Base-by-base conservation (phyloP, 108 stramenopile genomes). In the Skeletonema tropicum region DNA sequence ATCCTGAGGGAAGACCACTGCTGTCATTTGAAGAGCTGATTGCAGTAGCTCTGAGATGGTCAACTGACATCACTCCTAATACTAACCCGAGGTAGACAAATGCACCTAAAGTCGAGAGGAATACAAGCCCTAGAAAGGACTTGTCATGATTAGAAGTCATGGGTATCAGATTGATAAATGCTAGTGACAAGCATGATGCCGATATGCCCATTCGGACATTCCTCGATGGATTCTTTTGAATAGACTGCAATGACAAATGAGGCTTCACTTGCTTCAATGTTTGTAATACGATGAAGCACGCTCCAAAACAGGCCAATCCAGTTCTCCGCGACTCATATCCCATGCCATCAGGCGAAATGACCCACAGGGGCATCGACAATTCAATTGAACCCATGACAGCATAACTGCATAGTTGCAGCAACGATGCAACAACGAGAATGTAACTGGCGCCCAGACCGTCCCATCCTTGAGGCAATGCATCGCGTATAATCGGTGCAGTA, bases 141-240 rank as follows among this genome's bases (percentile, higher is more conserved):
- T 66, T 30, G 32, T 60, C 60, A 26, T 57, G 66, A 12, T 65
- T 49, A 3, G 59, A 26, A 11, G 42, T 68, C 14, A 45, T 29
- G 2, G 69, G 61, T 33, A 77, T 58, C 35, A 64, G 57, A 60
- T 63, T 58, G 29, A 66, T 19, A 32, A 57, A 70, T 23, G 70
- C 13, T 64, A 68, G 49, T 21, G 67, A 57, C 13, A 70, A 65
- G 35, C 69, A 66, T 31, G 60, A 45, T 36, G 73, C 41, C 23
- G 80, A 83, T 3, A 74, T 41, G 6, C 80, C 86, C 30, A 87
- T 82, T 57, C 80, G 66, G 57, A 84, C 81, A 17, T 71, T 78
- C 26, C 83, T 62, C 46, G 84, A 59, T 13, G 86, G 86, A 25
- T 68, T 64, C 30, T 74, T 82, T 17, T 77, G 55, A 60, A 68